phyloP scores from a whole-genome alignment of 2,329 filamentous ascomycete species.

The Fusarium brachygibbosum region DNA sequence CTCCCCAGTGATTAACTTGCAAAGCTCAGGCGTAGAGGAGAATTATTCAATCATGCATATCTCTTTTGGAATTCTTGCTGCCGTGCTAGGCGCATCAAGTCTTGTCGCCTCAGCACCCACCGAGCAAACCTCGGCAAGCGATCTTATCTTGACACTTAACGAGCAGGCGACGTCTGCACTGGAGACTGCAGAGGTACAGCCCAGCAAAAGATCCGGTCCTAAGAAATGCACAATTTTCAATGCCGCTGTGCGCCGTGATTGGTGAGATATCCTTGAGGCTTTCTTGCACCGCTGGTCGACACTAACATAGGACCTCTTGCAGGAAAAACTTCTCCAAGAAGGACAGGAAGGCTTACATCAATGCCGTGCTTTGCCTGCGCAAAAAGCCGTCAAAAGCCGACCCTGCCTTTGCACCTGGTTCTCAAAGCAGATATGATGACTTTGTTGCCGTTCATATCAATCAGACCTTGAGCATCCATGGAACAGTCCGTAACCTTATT shows the following conservation, averaged over 20 bases:
- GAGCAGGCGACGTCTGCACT: neutral
- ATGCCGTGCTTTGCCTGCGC: constrained; percentile 6
- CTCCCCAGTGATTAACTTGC: rapidly evolving
- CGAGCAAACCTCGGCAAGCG: neutral
- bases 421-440: constrained; percentile 22
- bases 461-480: constrained; percentile 9
- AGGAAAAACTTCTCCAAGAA: constrained; percentile 6
- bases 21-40: rapidly evolving
- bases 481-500: neutral
- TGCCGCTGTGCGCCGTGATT: constrained; percentile 2
- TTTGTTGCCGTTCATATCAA: constrained; percentile 26
- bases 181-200: rapidly evolving
- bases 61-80: neutral
- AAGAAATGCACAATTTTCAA: constrained; percentile 15
- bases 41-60: neutral
- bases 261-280: rapidly evolving
- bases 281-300: rapidly evolving
- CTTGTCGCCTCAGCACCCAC: neutral
- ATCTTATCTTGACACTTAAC: constrained; percentile 6
- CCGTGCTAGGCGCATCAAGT: neutral
- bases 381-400: constrained; percentile 13
- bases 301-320: rapidly evolving
- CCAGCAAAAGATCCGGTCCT: neutral
- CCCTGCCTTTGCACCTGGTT: constrained; percentile 6
- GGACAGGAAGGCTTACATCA: constrained; percentile 8